Percentiles rank a stretch among this genome's conserved stretches.
phyloP scores from a whole-genome alignment of 305 asterid genomes.

The Fraxinus platypoda region DNA sequence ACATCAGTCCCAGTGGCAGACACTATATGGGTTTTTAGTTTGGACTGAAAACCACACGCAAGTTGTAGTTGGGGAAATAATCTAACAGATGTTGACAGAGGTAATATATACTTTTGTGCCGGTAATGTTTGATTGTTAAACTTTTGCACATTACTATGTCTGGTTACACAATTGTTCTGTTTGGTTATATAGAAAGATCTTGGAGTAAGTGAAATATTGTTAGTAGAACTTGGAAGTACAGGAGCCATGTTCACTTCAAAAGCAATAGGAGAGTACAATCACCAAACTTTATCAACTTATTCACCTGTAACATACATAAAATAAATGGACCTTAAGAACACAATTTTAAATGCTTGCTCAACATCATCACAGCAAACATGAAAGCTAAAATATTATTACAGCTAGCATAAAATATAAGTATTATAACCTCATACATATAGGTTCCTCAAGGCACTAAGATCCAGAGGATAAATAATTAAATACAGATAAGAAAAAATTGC shows the following conservation, averaged over 20 bases:
- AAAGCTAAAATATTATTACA: not conserved
- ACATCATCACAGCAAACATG: not conserved
- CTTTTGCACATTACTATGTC: slow-evolving; percentile 43
- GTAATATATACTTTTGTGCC: slow-evolving; percentile 48
- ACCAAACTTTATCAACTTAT: slow-evolving; percentile 36
- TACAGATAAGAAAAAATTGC: not conserved
- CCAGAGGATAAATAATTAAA: not conserved
- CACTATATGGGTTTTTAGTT: slow-evolving; percentile 35
- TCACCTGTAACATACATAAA: slow-evolving; percentile 35
- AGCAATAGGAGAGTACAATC: slow-evolving; percentile 25
- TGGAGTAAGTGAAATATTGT: slow-evolving; percentile 43
- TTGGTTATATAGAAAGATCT: slow-evolving; percentile 39
- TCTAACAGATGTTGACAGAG: slow-evolving; percentile 73
- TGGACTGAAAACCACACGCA: slow-evolving; percentile 45
- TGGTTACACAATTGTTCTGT: slow-evolving; percentile 41
- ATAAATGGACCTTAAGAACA: not conserved
- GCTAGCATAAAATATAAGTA: not conserved
- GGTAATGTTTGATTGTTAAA: slow-evolving; percentile 45
- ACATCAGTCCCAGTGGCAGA: slow-evolving; percentile 71
- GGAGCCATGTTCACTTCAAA: slow-evolving; percentile 57
- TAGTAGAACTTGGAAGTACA: slow-evolving; percentile 46
- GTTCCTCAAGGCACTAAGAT: not conserved
- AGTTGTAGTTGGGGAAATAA: slow-evolving; percentile 75
- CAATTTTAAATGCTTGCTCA: not conserved
- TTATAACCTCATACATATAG: not conserved